These are phyloP conservation scores for Curvularia hawaiiensis DNA, from an alignment of 2,329 filamentous ascomycete species.

Conservation along the genomic window DNA sequence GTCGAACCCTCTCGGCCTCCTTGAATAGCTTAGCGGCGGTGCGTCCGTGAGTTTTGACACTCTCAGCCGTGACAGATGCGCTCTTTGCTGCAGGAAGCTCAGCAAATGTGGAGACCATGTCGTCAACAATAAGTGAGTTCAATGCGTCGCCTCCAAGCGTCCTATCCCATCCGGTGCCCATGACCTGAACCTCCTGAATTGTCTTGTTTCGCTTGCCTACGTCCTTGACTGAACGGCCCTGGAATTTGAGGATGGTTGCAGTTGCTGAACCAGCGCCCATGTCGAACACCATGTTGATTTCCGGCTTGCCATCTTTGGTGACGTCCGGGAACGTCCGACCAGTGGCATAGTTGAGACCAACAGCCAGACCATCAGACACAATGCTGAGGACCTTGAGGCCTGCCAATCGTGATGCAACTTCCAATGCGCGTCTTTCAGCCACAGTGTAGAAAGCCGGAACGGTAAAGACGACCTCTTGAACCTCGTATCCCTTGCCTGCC, in stretches of 20 bases:
- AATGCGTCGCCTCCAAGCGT: constrained; percentile 88
- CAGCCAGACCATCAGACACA: constrained; percentile 87
- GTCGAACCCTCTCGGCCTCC: constrained; percentile 84
- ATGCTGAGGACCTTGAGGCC: constrained; percentile 84
- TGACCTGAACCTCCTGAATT: constrained; percentile 88
- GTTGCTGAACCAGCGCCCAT: constrained; percentile 97
- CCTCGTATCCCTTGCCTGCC: constrained; percentile 73
- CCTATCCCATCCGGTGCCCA: constrained; percentile 87
- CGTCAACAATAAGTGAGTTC: constrained; percentile 84
- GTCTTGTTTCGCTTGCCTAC: constrained; percentile 95
- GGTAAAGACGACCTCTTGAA: constrained; percentile 86
- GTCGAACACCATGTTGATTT: constrained; percentile 92
- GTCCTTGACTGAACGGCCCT: constrained; percentile 88
- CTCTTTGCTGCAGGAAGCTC: constrained; percentile 68
- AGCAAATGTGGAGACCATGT: constrained; percentile 83
- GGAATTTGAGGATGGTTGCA: constrained; percentile 87
- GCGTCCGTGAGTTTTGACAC: constrained; percentile 76
- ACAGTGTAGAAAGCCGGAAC: constrained; percentile 88
- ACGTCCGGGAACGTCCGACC: constrained; percentile 85
- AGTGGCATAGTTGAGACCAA: constrained; percentile 94
- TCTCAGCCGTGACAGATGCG: constrained; percentile 64
- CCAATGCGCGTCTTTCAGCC: constrained; percentile 86
- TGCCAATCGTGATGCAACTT: constrained; percentile 83
- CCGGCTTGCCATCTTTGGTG: constrained; percentile 81
- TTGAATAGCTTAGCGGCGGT: constrained; percentile 90